Base-by-base conservation (phyloP, 2,329 filamentous ascomycete species). In the Aspergillus quadricinctus region DNA sequence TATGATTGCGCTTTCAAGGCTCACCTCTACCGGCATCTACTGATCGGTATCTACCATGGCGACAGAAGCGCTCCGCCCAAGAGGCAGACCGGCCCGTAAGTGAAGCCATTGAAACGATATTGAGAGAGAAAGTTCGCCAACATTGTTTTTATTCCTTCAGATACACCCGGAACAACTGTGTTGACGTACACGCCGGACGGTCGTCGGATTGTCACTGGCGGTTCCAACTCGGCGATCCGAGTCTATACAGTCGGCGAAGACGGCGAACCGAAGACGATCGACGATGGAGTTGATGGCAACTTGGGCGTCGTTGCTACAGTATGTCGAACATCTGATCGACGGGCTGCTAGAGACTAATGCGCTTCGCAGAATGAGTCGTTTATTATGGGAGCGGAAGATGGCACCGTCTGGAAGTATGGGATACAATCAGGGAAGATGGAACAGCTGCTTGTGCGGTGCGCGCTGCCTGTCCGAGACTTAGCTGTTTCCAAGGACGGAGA, bases 371-470 rank as follows among this genome's bases (percentile, higher is more conserved):
- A 93, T 69, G 85, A 88, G 58, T 92, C 89, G 73, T 96, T 97
- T 70, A 85, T 97, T 48, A 86, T 91, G 59, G 94, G 92, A 28
- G 90, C 90, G 21, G 93, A 99, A 73, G 92, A 97, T 76, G 94
- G 95, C 68, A 94, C 89, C n/a, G 91, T 99, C 67, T 96, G 89
- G 78, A 85, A 92, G 66, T 99, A 95, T 78, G 89, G 89, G n/a
- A 81, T 97, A 50, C 81, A 84, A 55, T 85, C 84, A 2, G 77
- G 76, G 14, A 68, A 72, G 56, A 90, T 95, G 75, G 90, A 96
- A 60, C 87, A 88, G 57, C 88, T 95, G 62, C 83, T 99, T 51
- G 83, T 92, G 27, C 87, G 94, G 61, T 90, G 88, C 56, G 87
- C 91, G n/a, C 78, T 97, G 2, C 90, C 94, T 0, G 85, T 97